These are phyloP conservation scores for Handroanthus guayacan DNA, from an alignment of 257 asterid species.

Conservation along the genomic window DNA sequence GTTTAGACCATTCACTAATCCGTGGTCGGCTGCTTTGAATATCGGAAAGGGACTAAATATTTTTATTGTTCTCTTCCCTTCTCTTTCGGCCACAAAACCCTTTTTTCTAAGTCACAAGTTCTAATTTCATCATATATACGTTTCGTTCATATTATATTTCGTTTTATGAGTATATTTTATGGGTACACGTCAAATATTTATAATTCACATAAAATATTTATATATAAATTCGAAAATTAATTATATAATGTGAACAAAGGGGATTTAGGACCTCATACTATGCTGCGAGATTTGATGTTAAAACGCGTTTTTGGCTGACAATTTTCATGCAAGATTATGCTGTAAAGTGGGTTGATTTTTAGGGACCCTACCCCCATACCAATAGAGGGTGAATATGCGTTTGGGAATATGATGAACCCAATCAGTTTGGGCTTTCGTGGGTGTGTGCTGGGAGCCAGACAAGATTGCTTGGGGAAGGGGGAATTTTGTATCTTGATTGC, in stretches of 20 bases:
- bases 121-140: neutral
- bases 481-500: neutral
- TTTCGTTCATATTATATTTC: no score
- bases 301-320: no score
- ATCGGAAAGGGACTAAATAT: slow-evolving; percentile 13
- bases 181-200: no score
- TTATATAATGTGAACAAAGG: no score
- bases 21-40: slow-evolving; percentile 47
- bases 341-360: neutral
- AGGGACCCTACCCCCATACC: slow-evolving; percentile 27
- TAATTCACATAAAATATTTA: no score
- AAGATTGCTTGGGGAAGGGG: slow-evolving; percentile 28
- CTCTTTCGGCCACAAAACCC: neutral
- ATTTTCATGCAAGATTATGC: neutral
- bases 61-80: neutral
- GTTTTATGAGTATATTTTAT: no score
- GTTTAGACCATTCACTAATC: slow-evolving; percentile 12
- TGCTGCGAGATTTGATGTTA: no score
- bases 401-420: neutral
- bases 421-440: neutral
- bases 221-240: no score
- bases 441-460: neutral
- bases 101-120: neutral
- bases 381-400: neutral
- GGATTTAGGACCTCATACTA: no score